A percentile compares a stretch with the other conserved stretches of the same genome.
These are phyloP conservation scores for Cyclocybe cylindracea DNA, from an alignment of 768 basidiomycete species.

Conservation along the genomic window DNA sequence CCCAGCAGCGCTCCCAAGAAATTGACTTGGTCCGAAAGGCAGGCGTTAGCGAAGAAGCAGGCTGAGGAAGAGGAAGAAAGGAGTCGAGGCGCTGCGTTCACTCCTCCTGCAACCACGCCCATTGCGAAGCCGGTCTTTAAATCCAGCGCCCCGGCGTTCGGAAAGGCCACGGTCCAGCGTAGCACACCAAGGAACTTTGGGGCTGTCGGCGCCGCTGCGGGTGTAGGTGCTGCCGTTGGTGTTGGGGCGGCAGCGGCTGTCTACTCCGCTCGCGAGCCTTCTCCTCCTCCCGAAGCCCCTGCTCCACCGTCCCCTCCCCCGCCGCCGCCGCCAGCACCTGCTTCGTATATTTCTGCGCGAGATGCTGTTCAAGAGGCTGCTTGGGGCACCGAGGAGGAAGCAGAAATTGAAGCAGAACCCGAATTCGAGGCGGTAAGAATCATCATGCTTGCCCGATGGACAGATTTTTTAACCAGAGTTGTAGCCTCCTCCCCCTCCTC, in stretches of 20 bases:
- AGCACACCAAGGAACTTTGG: constrained; percentile 46
- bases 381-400: constrained; percentile 28
- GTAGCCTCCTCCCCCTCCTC: constrained; percentile 36
- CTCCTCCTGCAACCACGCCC: constrained; percentile 36
- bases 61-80: constrained; percentile 73
- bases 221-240: constrained; percentile 36
- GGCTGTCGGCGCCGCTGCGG: constrained; percentile 29
- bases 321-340: constrained; percentile 16
- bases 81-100: constrained; percentile 58
- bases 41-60: constrained; percentile 88
- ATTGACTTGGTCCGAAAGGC: constrained; percentile 92
- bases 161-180: constrained; percentile 38
- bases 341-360: constrained; percentile 21
- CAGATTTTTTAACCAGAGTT: constrained; percentile 3
- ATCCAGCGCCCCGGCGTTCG: constrained; percentile 49
- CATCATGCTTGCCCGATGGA: neutral
- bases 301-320: constrained; percentile 28
- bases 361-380: constrained; percentile 31
- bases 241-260: constrained; percentile 33
- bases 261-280: constrained; percentile 23
- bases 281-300: constrained; percentile 18
- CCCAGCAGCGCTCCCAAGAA: constrained; percentile 59
- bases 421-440: constrained; percentile 22
- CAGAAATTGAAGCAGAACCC: constrained; percentile 21
- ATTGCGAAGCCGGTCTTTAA: constrained; percentile 37